phyloP scores from a whole-genome alignment of 225 moss, liverwort and hornwort species.

The Pleurozium schreberi region DNA sequence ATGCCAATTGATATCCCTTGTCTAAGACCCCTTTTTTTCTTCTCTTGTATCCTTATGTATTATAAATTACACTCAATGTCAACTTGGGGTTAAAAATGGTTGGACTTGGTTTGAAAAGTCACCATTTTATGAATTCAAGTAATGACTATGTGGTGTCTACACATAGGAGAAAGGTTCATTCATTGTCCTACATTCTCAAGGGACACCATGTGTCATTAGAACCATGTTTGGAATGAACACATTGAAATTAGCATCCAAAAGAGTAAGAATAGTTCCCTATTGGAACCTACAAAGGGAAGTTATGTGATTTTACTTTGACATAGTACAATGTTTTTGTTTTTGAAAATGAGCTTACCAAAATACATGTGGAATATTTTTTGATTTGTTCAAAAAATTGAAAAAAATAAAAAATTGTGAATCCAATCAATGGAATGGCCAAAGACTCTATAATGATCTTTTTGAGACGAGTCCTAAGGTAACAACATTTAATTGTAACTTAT shows the following conservation, averaged over 20 bases:
- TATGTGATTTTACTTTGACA: no score
- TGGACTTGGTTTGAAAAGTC: neutral
- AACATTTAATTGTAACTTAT: no score
- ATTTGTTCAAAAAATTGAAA: no score
- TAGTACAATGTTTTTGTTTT: no score
- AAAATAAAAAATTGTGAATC: no score
- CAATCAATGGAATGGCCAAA: neutral
- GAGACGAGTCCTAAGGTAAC: accelerated
- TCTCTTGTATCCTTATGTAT: neutral
- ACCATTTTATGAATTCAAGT: neutral
- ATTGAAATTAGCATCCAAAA: no score
- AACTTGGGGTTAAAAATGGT: neutral
- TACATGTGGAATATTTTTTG: no score
- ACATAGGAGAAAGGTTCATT: neutral
- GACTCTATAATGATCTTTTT: neutral
- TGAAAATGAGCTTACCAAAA: no score
- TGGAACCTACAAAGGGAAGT: no score
- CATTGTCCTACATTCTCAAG: neutral
- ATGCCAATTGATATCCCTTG: neutral
- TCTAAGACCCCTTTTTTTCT: neutral
- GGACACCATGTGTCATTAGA: no score
- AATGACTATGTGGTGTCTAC: neutral
- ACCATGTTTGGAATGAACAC: no score
- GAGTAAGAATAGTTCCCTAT: no score
- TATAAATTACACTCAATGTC: neutral